Base-by-base conservation (phyloP, 2,329 filamentous ascomycete species). In the Cryphonectria nitschkei region DNA sequence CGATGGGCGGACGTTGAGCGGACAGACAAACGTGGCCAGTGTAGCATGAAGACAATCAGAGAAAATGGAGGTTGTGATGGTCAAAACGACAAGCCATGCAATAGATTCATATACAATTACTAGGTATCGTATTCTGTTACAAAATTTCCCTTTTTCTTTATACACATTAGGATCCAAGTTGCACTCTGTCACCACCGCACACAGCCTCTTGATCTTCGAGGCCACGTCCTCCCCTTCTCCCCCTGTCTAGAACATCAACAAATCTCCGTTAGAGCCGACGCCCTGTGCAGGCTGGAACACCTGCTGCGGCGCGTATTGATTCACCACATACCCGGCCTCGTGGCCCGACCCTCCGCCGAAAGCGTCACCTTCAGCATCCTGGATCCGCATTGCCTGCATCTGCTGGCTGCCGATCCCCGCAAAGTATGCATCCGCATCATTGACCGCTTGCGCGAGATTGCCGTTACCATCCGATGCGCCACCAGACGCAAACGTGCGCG, bases 391-490 rank as follows among this genome's bases (percentile, higher is more conserved):
- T 22, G 88, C 86, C 5, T 88, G 89, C 90, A 94, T 92, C 78
- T 93, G 90, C 79, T 91, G 88, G 71, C 84, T 88, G 1, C 91
- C 90, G n/a, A 94, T 85, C 61, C 90, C 92, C 22, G 92, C 90
- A 81, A 98, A 98, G 81, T 97, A 98, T 22, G 91, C 89, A 77
- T 98, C 95, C 13, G 95, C 95, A 68, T 96, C 94, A 76, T 87
- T 92, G 50, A 97, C 90, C 1, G 94, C 94, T 37, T 90, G 88
- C 3, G 89, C 86, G 70, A 94, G 84, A 76, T 91, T 87, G 7
- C 74, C 72, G 46, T 76, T 74, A 32, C 76, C 75, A 76, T 91
- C 87, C 68, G 3, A 67, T 68, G 41, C 43, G 14, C 29, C 61
- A 29, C 39, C 29, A 19, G 67, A 66, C 22, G 70, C 71, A 8